A percentile compares a stretch with the other conserved stretches of the same genome.
These are phyloP conservation scores for Solanum ossicruentum DNA, from an alignment of 257 asterid genomes.

Conservation along the genomic window DNA sequence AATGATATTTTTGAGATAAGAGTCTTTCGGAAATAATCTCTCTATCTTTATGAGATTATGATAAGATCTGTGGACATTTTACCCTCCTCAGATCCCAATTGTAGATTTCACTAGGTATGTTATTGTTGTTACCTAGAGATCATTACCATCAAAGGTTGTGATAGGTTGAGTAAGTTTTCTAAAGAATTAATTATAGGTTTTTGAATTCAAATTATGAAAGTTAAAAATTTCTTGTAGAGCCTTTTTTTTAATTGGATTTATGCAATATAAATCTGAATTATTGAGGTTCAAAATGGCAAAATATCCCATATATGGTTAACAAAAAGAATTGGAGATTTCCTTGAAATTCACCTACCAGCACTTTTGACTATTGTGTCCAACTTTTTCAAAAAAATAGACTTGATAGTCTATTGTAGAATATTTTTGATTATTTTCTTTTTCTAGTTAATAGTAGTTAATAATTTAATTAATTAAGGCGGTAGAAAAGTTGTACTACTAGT, in stretches of 20 bases:
- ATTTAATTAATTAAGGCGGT: background rate
- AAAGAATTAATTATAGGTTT: background rate
- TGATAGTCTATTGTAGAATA: background rate
- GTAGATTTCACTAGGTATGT: no score
- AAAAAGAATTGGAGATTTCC: background rate
- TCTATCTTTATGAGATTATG: no score
- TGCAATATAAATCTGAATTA: accelerated
- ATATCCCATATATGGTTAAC: background rate
- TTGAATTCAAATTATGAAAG: background rate
- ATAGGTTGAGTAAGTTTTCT: background rate
- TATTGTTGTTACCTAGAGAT: no score
- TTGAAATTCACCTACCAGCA: constrained; percentile 8
- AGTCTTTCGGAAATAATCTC: no score
- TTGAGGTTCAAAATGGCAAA: accelerated
- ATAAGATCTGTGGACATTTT: no score
- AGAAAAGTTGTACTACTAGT: background rate
- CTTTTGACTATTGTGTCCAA: background rate
- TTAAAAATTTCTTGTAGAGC: background rate
- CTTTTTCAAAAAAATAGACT: background rate
- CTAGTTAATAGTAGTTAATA: background rate
- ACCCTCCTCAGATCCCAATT: no score
- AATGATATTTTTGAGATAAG: no score
- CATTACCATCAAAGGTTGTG: no score
- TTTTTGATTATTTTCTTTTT: background rate
- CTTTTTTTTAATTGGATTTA: background rate